These are phyloP conservation scores for Bryoglossum gracile DNA, from an alignment of 495 filamentous ascomycete species.

Conservation along the genomic window DNA sequence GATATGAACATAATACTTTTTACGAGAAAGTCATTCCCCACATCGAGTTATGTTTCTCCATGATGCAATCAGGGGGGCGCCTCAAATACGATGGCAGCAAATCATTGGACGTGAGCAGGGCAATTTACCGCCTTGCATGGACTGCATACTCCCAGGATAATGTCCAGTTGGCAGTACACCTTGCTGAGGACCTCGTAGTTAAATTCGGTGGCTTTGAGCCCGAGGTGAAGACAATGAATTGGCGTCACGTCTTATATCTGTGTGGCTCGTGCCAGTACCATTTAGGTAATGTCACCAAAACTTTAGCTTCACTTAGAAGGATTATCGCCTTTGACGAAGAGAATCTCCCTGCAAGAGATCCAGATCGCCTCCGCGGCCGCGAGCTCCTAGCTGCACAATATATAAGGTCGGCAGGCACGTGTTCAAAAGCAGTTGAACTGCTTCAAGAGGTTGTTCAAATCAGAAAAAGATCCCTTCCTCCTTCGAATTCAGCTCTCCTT, in stretches of 20 bases:
- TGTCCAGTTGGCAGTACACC: not conserved
- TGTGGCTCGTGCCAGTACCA: not conserved
- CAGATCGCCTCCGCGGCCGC: not conserved
- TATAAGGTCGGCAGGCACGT: conserved; percentile 20
- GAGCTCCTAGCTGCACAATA: not conserved
- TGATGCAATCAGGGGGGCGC: no score
- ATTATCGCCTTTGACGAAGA: not conserved
- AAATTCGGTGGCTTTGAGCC: not conserved
- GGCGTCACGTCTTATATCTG: not conserved
- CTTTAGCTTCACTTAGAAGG: not conserved
- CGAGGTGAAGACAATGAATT: not conserved
- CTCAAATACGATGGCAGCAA: no score
- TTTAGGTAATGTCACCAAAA: not conserved
- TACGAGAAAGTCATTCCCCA: not conserved
- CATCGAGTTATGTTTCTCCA: not conserved
- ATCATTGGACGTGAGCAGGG: not conserved
- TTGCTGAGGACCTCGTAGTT: not conserved
- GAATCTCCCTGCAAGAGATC: not conserved
- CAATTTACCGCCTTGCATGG: not conserved
- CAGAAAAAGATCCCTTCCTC: not conserved
- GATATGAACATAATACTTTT: no score
- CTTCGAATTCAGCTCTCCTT: not conserved
- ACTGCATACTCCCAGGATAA: not conserved
- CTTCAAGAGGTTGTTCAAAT: conserved; percentile 31
- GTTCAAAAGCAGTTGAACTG: conserved; percentile 25